Base-by-base conservation (phyloP, 306 rosid species). In the Argentina anserina region DNA sequence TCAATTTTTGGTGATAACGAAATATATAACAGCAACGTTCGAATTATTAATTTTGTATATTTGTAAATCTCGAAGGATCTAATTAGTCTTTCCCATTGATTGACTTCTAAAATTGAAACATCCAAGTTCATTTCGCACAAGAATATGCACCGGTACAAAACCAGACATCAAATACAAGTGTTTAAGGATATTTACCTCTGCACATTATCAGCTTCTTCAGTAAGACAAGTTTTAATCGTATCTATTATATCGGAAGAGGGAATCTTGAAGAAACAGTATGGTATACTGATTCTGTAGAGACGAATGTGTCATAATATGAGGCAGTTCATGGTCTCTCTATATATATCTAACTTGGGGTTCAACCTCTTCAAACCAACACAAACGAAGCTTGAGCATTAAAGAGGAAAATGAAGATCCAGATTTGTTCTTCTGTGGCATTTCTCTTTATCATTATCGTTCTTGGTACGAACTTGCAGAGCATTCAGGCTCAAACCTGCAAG, bases 401-500 rank as follows among this genome's bases (percentile, higher is more conserved):
- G 42, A 42, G 13, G 9, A 42, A 12, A 6, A 43, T 43, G 49
- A 43, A 43, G 49, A 43, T 43, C 20, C 18, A 14, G 20, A 43
- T 43, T 43, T 14, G 49, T 43, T 43, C 49, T 14, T 43, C 20
- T 43, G 20, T 4, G 18, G 49, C 49, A 18, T 14, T 43, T 43
- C 49, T 13, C 49, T 43, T 43, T 18, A 43, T 43, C 20, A 13
- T 43, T 43, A 43, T 43, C 20, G 20, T 43, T 43, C 18, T 43
- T 43, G 49, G 1, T 43, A 14, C 20, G 49, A 43, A 43, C 49
- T 55, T 20, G 52, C 28, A 50, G 65, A 41, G 45, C 42, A 62
- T 73, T 25, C 75, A 84, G 26, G 64, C 79, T 18, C 21, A 75
- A 41, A 55, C 21, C n/a, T 75, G 74, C 74, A 55, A 56, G 31